phyloP scores from a whole-genome alignment of 148 eudicot genomes.

The Spergularia bocconei region DNA sequence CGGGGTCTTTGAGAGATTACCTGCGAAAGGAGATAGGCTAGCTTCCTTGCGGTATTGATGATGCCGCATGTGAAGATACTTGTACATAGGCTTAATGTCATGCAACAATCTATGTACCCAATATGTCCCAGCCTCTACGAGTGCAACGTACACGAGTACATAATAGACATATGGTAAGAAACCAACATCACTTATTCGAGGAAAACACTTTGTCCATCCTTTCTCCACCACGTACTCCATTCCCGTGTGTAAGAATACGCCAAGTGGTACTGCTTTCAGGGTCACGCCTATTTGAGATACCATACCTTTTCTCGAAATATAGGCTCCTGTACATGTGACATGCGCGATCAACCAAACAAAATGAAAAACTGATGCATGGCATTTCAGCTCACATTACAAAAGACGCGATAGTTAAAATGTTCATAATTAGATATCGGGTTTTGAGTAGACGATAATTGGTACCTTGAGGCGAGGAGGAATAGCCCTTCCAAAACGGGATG shows the following conservation, averaged over 20 bases:
- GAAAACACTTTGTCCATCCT: slow-evolving; percentile 23
- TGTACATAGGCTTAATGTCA: background rate
- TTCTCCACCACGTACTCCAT: slow-evolving; percentile 11
- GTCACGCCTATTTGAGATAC: slow-evolving; percentile 8
- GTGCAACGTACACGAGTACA: background rate
- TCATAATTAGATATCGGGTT: no score
- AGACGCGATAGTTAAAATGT: no score
- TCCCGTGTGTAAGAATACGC: slow-evolving; percentile 15
- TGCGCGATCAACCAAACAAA: no score
- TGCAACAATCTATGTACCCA: slow-evolving; percentile 5
- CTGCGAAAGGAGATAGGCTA: background rate
- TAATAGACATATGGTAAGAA: background rate
- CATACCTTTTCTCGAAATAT: slow-evolving; percentile 10
- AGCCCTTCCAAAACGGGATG: slow-evolving; percentile 15
- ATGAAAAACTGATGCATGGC: no score
- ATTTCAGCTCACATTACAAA: no score
- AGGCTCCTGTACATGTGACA: background rate
- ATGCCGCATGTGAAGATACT: background rate
- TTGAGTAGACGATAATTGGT: background rate
- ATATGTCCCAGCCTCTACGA: background rate
- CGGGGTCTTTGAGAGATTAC: background rate
- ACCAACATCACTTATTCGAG: slow-evolving; percentile 20
- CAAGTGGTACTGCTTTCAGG: slow-evolving; percentile 9
- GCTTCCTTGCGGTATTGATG: background rate
- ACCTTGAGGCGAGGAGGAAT: slow-evolving; percentile 9